Evolutionary conservation across 2,329 filamentous ascomycete species (phyloP), one percentile per base, ranked within the genome.

Genomic region (Emergomyces pasteurianus): DNA sequence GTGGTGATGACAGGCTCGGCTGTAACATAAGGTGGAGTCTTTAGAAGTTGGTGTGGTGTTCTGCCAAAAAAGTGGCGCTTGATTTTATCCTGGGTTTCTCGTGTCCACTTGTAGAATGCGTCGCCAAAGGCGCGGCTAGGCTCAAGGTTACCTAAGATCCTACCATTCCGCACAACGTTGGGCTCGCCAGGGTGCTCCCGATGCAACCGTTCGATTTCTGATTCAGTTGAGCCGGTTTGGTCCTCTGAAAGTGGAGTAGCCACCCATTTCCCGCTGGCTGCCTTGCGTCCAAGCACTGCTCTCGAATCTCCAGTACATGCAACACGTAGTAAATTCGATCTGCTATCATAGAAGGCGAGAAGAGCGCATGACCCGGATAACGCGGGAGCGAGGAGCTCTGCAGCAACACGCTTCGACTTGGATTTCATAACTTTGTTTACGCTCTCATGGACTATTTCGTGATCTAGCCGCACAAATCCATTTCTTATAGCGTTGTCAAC

Each of bases 301-400:
- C 94, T 85, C n/a, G 91, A 96, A 75, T 99, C 94, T 60, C 94
- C 94, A 0, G 94, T 96, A 73, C 91, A 96, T 12, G 94, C 94
- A 14, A 97, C 90, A n/a, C 91, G 86, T 18, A 99, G 81, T 47
- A 94, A 85, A 71, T 95, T 91, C 50, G 88, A 88, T 58, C 83
- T 83, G 70, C 86, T 92, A 72, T 99, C 92, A 75, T 97, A 99
- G 77, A 99, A 99, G 7, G 91, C 95, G 10, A 99, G 82, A 6
- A 99, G 83, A 47, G 94, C 95, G 72, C 94, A 99, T 1, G 95
- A 97, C n/a, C 94, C 94, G 1, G 94, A 96, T 28, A 97, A 80
- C 7, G 94, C 95, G 9, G 94, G 94, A 10, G 92, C 92, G 16
- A 99, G 83, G 7, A 95, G 81, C 75, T 97, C 92, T 4, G 94